Evolutionary conservation across 306 rosid species (phyloP), one percentile per base, ranked within the genome.

Genomic region (Bauhinia variegata): DNA sequence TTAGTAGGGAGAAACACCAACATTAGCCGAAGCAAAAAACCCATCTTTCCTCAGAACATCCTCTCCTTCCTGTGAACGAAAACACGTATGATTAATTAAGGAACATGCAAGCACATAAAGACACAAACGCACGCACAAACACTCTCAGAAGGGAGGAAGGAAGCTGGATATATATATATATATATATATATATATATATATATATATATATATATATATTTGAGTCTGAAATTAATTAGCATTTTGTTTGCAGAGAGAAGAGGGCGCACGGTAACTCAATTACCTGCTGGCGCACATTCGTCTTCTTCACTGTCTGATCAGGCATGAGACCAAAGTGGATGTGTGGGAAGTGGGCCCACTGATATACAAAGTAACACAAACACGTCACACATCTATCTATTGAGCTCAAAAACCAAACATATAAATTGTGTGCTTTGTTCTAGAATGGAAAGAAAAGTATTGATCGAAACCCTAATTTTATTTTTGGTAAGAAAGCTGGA

Each of bases 311-410:
- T 51, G 84, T 77, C 58, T 86, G 95, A 43, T 88, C 95, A 77
- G 99, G 95, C 96, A 80, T 85, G 69, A 93, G 88, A 65, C 99
- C 99, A 74, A 88, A 91, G 77, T 88, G 97, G 71, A 93, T 93
- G 89, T 93, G 97, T 36, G 99, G 99, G 70, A 88, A 93, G 77
- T 93, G 97, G 77, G 99, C 99, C 99, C 99, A 93, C 99, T 93
- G 81, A 65, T 68, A 86, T 28, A 48, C 46, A 56, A 19, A 80
- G 48, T 47, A 41, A 61, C 55, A 74, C 78, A 77, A 67, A 63
- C 34, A 65, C 71, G 47, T 63, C 67, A 68, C 54, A 49, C 54
- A 38, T 67, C 43, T n/a, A n/a, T n/a, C n/a, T 67, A 60, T 32
- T 80, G 19, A 75, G 50, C 68, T 60, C 30, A 28, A 41, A 53